Conservation (phyloP, 768 basidiomycete genomes). For the Wakefieldia striispora region DNA sequence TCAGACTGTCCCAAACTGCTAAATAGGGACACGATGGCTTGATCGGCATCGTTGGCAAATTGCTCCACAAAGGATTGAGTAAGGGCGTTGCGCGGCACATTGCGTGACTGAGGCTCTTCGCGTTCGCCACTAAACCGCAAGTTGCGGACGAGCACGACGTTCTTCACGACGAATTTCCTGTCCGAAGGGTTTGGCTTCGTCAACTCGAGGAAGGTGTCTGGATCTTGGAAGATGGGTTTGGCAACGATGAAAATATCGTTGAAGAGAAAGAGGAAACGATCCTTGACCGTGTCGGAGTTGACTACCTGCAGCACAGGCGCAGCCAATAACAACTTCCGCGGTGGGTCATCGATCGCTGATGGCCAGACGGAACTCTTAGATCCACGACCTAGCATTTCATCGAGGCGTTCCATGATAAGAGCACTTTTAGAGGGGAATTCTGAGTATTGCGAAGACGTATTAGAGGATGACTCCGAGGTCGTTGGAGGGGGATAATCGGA, state of each 20-base stretch:
- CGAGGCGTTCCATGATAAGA: constrained; percentile 63
- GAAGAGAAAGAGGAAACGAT: constrained; percentile 96
- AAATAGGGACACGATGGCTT: constrained; percentile 71
- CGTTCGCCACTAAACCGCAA: constrained; percentile 71
- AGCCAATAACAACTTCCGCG: constrained; percentile 79
- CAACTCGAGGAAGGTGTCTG: constrained; percentile 58
- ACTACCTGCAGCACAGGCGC: constrained; percentile 92
- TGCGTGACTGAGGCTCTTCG: constrained; percentile 52
- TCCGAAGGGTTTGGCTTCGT: constrained; percentile 59
- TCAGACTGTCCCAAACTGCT: constrained; percentile 56
- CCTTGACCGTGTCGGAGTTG: constrained; percentile 91
- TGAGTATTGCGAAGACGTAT: constrained; percentile 68
- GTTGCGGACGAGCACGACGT: constrained; percentile 74
- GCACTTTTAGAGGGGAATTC: constrained; percentile 45
- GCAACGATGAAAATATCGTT: constrained; percentile 91
- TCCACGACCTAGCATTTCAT: constrained; percentile 65
- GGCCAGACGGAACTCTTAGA: constrained; percentile 59
- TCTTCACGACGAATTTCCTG: constrained; percentile 85
- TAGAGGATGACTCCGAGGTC: constrained; percentile 74
- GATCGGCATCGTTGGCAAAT: constrained; percentile 78
- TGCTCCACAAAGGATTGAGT: constrained; percentile 74
- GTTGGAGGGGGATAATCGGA: constrained; percentile 69
- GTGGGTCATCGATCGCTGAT: constrained; percentile 76
- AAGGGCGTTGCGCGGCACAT: constrained; percentile 53
- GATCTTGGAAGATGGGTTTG: constrained; percentile 78